phyloP scores from a whole-genome alignment of 1,139 yeast species.

The Suhomyces bolitotheri region DNA sequence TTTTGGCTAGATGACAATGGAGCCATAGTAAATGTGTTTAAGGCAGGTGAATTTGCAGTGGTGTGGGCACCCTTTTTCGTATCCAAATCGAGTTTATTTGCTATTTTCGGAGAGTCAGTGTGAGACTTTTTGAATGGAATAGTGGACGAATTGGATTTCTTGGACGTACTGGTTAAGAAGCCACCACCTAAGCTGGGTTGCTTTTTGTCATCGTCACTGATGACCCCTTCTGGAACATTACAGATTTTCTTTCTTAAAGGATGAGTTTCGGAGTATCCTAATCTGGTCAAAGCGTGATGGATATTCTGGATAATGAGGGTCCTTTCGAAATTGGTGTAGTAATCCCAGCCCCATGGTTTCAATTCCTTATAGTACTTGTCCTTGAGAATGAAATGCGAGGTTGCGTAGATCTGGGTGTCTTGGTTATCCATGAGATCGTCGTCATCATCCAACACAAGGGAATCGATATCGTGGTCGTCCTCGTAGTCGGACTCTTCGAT shows the following conservation, averaged over 20 bases:
- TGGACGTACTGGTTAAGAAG: constrained; percentile 15
- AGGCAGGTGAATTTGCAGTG: constrained; percentile 13
- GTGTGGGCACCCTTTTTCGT: constrained; percentile 8
- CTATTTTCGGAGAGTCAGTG: constrained; percentile 23
- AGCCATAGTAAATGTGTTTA: constrained; percentile 3
- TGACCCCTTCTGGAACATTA: constrained; percentile 17
- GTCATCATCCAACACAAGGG: constrained; percentile 13
- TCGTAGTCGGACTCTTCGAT: constrained; percentile 7
- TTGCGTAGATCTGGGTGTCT: constrained; percentile 9
- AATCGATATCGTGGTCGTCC: constrained; percentile 16
- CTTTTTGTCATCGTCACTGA: constrained; percentile 15
- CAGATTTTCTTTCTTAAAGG: constrained; percentile 43
- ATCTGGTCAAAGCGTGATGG: constrained; percentile 42
- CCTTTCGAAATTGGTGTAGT: constrained; percentile 37
- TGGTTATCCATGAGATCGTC: constrained; percentile 14
- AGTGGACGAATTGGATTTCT: constrained; percentile 7
- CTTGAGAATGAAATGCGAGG: constrained; percentile 29
- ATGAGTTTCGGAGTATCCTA: constrained; percentile 48
- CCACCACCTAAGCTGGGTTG: constrained; percentile 26
- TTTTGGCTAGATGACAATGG: constrained; percentile 1
- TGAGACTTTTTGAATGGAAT: constrained; percentile 21
- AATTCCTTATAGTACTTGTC: constrained; percentile 47
- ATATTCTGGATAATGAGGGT: constrained; percentile 34
- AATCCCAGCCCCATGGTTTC: constrained; percentile 42
- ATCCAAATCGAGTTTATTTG: constrained; percentile 4